phyloP scores from a whole-genome alignment of 176 grass and related monocot genomes.

The Tillandsia leiboldiana region DNA sequence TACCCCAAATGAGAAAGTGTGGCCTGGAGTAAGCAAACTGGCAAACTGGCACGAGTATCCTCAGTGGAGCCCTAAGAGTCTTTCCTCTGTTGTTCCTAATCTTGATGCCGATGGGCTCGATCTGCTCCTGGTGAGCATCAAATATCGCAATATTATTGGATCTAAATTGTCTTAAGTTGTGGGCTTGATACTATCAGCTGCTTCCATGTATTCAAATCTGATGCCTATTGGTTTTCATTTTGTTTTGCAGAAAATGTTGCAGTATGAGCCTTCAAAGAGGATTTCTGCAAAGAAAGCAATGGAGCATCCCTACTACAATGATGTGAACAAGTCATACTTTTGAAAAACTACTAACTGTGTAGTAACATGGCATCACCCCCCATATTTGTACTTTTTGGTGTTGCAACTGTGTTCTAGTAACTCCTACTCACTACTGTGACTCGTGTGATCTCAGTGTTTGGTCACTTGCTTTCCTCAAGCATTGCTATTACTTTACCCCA shows the following conservation, averaged over 20 bases:
- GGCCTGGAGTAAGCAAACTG: conserved; percentile 81
- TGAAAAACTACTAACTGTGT: conserved; percentile 20
- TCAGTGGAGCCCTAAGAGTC: conserved; percentile 58
- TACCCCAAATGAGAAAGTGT: conserved; percentile 76
- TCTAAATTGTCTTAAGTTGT: not conserved
- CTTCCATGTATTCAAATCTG: not conserved
- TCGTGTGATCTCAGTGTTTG: too few relatives aligned
- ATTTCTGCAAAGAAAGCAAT: conserved; percentile 72
- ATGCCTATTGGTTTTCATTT: not conserved
- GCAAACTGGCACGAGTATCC: conserved; percentile 85
- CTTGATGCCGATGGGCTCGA: conserved; percentile 56
- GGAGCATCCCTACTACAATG: conserved; percentile 71
- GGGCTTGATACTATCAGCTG: not conserved
- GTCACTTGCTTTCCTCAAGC: too few relatives aligned
- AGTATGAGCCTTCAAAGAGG: conserved; percentile 61
- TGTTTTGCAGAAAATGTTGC: conserved; percentile 63
- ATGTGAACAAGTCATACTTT: conserved; percentile 46
- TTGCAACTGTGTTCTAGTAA: too few relatives aligned
- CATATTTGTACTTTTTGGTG: too few relatives aligned
- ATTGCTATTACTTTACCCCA: too few relatives aligned
- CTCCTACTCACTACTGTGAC: too few relatives aligned
- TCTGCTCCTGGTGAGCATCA: conserved; percentile 56
- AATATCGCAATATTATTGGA: not conserved
- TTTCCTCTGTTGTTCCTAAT: conserved; percentile 40
- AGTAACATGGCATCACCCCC: too few relatives aligned